phyloP scores from a whole-genome alignment of 441 rosid genomes.

The Omphalea diandra region DNA sequence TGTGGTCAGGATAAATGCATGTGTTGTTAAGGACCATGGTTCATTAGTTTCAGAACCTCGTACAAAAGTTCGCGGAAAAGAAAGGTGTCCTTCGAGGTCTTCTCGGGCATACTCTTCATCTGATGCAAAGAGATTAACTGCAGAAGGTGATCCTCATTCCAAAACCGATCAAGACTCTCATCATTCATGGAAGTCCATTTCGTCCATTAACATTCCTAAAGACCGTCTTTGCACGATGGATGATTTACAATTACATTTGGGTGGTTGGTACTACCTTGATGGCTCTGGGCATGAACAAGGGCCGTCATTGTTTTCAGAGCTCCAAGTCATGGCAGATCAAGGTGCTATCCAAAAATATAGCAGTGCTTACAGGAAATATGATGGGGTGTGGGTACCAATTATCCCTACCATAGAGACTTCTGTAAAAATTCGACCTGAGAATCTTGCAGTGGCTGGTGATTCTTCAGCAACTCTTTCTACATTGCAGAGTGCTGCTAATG shows the following conservation, averaged over 20 bases:
- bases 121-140: conserved; percentile 60
- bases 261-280: conserved; percentile 97
- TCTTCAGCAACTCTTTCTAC: conserved; percentile 40
- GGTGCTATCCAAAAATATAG: conserved; percentile 63
- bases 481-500: conserved; percentile 29
- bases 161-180: conserved; percentile 49
- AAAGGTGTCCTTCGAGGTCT: conserved; percentile 68
- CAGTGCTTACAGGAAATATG: conserved; percentile 90
- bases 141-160: conserved; percentile 60
- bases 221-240: conserved; percentile 65
- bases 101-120: conserved; percentile 57
- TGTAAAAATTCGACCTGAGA: conserved; percentile 35
- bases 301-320: conserved; percentile 71
- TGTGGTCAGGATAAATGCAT: conserved; percentile 96
- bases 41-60: conserved; percentile 77
- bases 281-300: conserved; percentile 96
- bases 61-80: conserved; percentile 66
- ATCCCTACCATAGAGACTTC: conserved; percentile 43
- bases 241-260: conserved; percentile 84
- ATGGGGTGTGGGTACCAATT: conserved; percentile 91
- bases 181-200: conserved; percentile 44
- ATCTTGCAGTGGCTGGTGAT: conserved; percentile 36
- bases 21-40: conserved; percentile 96
- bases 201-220: conserved; percentile 55
- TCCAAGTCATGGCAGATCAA: conserved; percentile 71